Evolutionary conservation across 257 asterid genomes (phyloP).

Genomic region (Primulina huaijiensis): DNA sequence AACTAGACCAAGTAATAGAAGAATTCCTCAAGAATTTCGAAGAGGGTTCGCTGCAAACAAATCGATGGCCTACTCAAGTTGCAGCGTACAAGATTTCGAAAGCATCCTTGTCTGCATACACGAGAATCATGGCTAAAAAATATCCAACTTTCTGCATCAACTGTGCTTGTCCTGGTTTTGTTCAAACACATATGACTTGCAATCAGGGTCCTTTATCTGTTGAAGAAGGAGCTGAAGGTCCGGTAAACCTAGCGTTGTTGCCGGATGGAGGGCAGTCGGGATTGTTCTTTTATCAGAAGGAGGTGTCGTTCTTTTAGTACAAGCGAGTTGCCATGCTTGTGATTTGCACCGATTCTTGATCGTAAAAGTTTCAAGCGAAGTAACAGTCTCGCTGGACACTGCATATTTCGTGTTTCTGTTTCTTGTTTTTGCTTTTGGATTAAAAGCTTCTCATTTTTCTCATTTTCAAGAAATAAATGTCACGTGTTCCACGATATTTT

Average conservation of each 20-base stretch:
- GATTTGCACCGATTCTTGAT: neutral
- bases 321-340: neutral
- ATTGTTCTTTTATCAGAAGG: neutral
- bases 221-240: neutral
- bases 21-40: conserved; percentile 36
- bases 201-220: neutral
- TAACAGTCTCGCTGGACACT: too few relatives aligned
- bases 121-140: neutral
- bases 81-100: conserved; percentile 54
- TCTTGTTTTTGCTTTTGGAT: too few relatives aligned
- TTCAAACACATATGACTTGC: neutral
- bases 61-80: conserved; percentile 38
- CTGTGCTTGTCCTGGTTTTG: neutral
- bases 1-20: conserved; percentile 36
- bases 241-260: neutral
- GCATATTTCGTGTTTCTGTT: too few relatives aligned
- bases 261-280: neutral
- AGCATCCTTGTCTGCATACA: conserved; percentile 50
- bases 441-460: too few relatives aligned
- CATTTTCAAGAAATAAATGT: too few relatives aligned
- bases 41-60: conserved; percentile 32
- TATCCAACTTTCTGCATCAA: neutral
- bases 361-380: neutral
- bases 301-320: neutral
- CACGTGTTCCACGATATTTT: too few relatives aligned